A percentile compares a stretch with the other conserved stretches of the same genome.
Evolutionary conservation across 768 basidiomycete species (phyloP).

Genomic region (Hypsizygus marmoreus): DNA sequence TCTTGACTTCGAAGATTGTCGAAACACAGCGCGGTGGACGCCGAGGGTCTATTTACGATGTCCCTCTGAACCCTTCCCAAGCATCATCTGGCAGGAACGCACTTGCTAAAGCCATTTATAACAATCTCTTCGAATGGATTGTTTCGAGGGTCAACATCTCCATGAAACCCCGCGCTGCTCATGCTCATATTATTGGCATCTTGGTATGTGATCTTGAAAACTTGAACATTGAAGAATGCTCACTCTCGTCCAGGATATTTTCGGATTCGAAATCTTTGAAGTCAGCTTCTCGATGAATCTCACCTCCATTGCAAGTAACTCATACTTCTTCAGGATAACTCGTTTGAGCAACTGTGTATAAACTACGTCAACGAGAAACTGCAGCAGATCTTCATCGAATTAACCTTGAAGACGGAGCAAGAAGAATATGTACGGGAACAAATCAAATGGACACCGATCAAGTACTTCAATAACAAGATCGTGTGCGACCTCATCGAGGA

Average conservation of each 20-base stretch:
- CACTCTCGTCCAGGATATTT: constrained; percentile 75
- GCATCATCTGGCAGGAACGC: constrained; percentile 89
- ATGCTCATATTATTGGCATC: constrained; percentile 89
- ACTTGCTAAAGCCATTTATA: constrained; percentile 93
- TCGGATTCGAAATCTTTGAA: constrained; percentile 98
- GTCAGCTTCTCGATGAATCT: constrained; percentile 35
- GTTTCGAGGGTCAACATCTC: constrained; percentile 94
- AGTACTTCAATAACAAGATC: constrained; percentile 98
- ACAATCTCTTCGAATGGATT: constrained; percentile 99
- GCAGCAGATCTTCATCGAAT: constrained; percentile 98
- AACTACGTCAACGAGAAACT: constrained; percentile 99
- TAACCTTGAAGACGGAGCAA: constrained; percentile 98
- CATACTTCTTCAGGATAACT: constrained; percentile 70
- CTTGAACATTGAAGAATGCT: constrained; percentile 2
- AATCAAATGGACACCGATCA: constrained; percentile 99
- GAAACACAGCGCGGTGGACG: constrained; percentile 94
- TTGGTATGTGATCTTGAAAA: constrained; percentile 49
- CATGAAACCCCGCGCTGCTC: constrained; percentile 82
- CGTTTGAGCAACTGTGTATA: constrained; percentile 97
- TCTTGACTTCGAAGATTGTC: constrained; percentile 79
- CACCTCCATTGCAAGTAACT: constrained; percentile 3
- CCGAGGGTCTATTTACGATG: constrained; percentile 95
- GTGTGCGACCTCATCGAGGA: constrained; percentile 99
- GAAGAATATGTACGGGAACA: constrained; percentile 98
- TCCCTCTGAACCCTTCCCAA: constrained; percentile 91